Conservation (phyloP, 148 eudicot species). For the Fallopia convolvulus region DNA sequence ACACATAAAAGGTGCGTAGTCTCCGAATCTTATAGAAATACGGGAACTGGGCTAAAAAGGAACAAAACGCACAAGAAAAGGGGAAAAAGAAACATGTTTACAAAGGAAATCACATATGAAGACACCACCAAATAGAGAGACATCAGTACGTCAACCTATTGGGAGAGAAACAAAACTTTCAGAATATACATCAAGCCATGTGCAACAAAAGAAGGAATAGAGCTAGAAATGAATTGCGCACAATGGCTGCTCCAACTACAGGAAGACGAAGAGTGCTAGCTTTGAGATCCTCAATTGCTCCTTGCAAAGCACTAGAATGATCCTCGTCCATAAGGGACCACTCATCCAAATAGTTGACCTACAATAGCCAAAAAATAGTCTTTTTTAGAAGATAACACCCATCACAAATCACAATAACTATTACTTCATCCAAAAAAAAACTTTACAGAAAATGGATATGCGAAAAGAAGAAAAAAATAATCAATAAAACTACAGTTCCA, state of each 20-base stretch:
- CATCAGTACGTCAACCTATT: conserved; percentile 75
- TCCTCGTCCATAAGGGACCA: conserved; percentile 80
- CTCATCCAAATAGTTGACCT: conserved; percentile 70
- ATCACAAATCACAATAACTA: background rate
- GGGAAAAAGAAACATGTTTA: too few species aligned
- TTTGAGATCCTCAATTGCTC: conserved; percentile 84
- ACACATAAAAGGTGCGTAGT: too few species aligned
- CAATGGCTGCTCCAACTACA: conserved; percentile 82
- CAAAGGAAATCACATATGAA: too few species aligned
- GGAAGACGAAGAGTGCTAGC: conserved; percentile 99
- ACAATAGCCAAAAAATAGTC: conserved; percentile 14
- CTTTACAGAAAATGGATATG: background rate
- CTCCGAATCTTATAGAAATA: too few species aligned
- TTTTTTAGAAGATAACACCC: background rate
- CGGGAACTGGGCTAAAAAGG: too few species aligned
- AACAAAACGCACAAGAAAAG: too few species aligned
- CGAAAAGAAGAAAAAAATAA: background rate
- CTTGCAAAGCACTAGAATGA: conserved; percentile 63
- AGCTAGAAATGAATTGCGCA: conserved; percentile 24
- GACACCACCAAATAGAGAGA: too few species aligned
- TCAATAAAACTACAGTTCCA: background rate
- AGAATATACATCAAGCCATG: background rate
- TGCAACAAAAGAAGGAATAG: background rate
- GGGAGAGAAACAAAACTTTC: background rate
- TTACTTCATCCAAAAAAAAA: background rate